Percentiles rank a stretch among this genome's conserved stretches.
phyloP scores from a whole-genome alignment of 768 basidiomycete species.

The Naganishia vishniacii region DNA sequence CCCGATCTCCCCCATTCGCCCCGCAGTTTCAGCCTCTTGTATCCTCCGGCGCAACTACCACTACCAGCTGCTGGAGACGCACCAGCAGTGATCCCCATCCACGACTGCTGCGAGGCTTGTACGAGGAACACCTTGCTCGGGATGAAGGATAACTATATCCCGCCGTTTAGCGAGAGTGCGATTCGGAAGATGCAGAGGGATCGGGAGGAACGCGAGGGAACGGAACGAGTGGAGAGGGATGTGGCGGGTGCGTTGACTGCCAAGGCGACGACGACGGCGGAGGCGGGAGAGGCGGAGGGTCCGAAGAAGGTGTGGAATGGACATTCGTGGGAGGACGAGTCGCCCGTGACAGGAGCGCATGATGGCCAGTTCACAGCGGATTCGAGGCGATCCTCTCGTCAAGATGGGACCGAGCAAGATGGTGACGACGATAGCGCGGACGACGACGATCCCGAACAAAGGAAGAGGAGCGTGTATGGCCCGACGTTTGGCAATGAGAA shows the following conservation, averaged over 20 bases:
- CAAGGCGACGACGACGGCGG: no score
- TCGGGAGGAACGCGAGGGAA: neutral
- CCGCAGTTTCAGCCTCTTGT: neutral
- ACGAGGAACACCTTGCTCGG: constrained; percentile 2
- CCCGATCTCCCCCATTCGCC: neutral
- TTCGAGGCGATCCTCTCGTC: no score
- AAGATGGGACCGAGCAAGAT: neutral
- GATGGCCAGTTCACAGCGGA: no score
- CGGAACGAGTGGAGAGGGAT: neutral
- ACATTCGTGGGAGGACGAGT: neutral
- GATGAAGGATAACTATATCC: constrained; percentile 8
- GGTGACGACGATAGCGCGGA: neutral
- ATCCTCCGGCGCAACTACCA: neutral
- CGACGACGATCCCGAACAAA: neutral
- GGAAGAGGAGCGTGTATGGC: neutral
- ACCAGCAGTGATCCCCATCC: neutral
- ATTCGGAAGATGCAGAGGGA: constrained; percentile 13
- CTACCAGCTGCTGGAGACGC: neutral
- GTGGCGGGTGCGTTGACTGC: neutral
- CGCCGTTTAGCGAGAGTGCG: constrained; percentile 13
- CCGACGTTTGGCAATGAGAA: constrained; percentile 3
- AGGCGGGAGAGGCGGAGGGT: neutral
- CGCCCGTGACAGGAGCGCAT: no score
- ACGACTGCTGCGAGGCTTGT: constrained; percentile 18
- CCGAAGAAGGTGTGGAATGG: constrained; percentile 7